These are phyloP conservation scores for Helichrysum umbraculigerum DNA, from an alignment of 129 eudicot species.

Conservation along the genomic window DNA sequence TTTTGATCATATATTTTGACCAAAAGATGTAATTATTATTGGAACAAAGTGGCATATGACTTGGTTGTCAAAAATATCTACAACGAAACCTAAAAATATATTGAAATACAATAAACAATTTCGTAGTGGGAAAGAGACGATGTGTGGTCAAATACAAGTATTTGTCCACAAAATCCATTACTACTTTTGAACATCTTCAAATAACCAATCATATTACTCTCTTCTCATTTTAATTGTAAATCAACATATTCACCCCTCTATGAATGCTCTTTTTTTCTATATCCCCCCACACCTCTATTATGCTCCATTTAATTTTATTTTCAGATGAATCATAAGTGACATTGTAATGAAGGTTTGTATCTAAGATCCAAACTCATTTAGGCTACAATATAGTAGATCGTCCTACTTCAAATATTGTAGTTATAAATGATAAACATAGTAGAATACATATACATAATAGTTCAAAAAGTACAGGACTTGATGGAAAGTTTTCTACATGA, in stretches of 20 bases:
- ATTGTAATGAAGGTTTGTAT: neutral
- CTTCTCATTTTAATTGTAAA: neutral
- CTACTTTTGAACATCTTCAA: neutral
- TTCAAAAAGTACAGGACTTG: no score
- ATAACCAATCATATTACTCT: neutral
- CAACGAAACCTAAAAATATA: neutral
- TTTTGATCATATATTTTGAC: neutral
- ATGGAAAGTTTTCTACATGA: no score
- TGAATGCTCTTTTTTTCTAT: neutral
- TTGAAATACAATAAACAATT: neutral
- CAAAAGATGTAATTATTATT: neutral
- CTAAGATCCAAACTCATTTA: no score
- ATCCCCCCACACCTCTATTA: neutral
- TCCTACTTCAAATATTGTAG: no score
- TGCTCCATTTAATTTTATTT: neutral
- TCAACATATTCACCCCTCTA: neutral
- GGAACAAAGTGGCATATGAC: constrained; percentile 8
- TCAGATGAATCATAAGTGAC: neutral
- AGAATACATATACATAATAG: no score
- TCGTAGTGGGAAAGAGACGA: neutral
- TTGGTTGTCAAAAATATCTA: neutral
- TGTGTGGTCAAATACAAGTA: neutral
- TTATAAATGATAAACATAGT: no score
- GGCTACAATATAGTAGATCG: no score
- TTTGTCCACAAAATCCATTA: neutral